Percentiles rank a stretch among this genome's conserved stretches.
Evolutionary conservation across 441 rosid genomes (phyloP).

Genomic region (Iberis amara): DNA sequence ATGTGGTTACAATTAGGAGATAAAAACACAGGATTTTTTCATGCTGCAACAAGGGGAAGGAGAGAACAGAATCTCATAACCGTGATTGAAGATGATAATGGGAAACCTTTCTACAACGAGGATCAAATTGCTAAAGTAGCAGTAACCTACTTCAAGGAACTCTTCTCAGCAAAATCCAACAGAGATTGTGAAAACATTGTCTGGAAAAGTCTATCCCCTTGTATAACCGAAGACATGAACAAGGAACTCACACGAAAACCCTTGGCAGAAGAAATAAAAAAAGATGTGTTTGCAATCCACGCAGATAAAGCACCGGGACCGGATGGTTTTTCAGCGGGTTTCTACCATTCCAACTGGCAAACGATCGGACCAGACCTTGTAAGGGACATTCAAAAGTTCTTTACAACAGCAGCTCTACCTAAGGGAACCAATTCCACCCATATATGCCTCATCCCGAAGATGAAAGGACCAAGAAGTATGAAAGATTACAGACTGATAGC

Average conservation of each 20-base stretch:
- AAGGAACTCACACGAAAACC: neutral
- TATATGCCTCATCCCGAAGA: no score
- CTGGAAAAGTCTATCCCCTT: no score
- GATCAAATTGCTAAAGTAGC: neutral
- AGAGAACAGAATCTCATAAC: neutral
- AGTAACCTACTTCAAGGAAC: no score
- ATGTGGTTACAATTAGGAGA: neutral
- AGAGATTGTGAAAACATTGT: no score
- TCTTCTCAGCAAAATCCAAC: no score
- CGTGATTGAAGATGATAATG: neutral
- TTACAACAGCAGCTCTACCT: neutral
- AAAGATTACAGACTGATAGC: no score
- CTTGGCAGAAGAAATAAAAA: neutral
- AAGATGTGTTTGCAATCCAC: neutral
- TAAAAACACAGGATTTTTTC: neutral
- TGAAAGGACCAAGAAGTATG: no score
- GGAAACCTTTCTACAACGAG: neutral
- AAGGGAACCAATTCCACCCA: no score
- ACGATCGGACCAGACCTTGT: neutral
- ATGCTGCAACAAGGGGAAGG: neutral
- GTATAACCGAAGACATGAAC: neutral
- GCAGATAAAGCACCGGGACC: neutral
- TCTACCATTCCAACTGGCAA: neutral
- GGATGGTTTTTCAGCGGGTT: neutral
- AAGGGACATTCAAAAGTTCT: neutral